These are phyloP conservation scores for Globisporangium barbulae DNA, from an alignment of 352 stramenopile species.

Conservation along the genomic window DNA sequence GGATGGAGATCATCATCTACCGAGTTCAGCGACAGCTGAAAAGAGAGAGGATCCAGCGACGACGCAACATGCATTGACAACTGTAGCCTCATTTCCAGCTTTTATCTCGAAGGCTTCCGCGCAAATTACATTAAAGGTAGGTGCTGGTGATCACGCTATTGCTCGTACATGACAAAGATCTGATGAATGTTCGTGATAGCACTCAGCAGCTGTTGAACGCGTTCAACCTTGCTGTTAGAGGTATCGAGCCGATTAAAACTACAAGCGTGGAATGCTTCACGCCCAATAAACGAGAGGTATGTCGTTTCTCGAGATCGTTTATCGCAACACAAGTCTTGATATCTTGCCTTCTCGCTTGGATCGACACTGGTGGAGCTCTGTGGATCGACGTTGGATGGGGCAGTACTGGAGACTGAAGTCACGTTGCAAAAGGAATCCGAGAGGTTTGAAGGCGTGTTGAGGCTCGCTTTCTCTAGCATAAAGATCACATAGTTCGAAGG, in stretches of 20 bases:
- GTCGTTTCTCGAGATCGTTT: background rate
- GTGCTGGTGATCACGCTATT: background rate
- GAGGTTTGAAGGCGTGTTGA: slow-evolving; percentile 16
- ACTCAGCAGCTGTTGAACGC: slow-evolving; percentile 29
- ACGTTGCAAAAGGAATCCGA: slow-evolving; percentile 1
- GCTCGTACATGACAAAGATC: background rate
- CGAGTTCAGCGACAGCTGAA: slow-evolving; percentile 23
- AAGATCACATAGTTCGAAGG: background rate
- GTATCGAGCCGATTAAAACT: slow-evolving; percentile 24
- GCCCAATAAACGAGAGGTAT: slow-evolving; percentile 8
- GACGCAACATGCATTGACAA: background rate
- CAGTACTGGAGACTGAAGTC: slow-evolving; percentile 25
- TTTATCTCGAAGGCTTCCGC: slow-evolving; percentile 17
- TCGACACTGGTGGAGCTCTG: slow-evolving; percentile 7
- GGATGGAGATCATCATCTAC: slow-evolving; percentile 31
- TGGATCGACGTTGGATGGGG: slow-evolving; percentile 33
- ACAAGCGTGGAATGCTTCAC: slow-evolving; percentile 6
- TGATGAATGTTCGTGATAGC: slow-evolving; percentile 24
- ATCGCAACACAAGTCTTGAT: background rate
- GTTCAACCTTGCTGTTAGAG: slow-evolving; percentile 27
- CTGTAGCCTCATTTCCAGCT: slow-evolving; percentile 18
- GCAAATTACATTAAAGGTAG: slow-evolving; percentile 29
- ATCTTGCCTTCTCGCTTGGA: slow-evolving; percentile 1
- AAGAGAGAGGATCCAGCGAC: slow-evolving; percentile 14
- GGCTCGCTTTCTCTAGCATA: slow-evolving; percentile 23